phyloP scores from a whole-genome alignment of 345 rosid genomes.

The Aquilaria yunnanensis region DNA sequence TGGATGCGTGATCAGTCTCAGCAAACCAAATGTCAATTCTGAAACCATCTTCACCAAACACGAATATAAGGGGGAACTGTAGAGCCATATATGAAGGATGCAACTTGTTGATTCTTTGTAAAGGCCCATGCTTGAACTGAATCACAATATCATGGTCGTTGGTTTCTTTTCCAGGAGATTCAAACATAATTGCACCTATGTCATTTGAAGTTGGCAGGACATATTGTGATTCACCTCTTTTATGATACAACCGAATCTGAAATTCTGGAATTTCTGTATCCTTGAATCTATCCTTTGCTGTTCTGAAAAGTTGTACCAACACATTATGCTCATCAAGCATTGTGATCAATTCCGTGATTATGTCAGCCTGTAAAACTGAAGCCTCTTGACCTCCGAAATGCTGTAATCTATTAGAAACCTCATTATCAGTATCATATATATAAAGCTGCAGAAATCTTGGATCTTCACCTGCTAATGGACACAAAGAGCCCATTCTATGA shows the following conservation, averaged over 20 bases:
- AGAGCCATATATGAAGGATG: conserved; percentile 8
- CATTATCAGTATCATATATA: neutral
- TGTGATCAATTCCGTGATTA: neutral
- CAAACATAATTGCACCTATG: neutral
- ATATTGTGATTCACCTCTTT: neutral
- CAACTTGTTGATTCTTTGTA: neutral
- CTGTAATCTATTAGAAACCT: neutral
- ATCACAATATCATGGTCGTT: neutral
- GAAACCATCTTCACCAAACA: conserved; percentile 9
- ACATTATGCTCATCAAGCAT: neutral
- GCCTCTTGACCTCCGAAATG: no score
- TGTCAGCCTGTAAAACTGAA: neutral
- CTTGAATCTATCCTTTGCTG: neutral
- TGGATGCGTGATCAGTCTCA: no score
- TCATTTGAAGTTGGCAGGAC: neutral
- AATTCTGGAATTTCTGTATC: neutral
- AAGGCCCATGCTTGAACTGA: neutral
- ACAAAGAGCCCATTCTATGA: neutral
- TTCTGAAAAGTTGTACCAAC: no score
- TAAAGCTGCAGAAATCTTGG: conserved; percentile 4
- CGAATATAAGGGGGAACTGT: conserved; percentile 4
- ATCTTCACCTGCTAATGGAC: neutral
- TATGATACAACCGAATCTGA: neutral
- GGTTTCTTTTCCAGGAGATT: neutral
- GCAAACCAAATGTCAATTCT: neutral